phyloP scores from a whole-genome alignment of 805 yeast species.

The Candida silvicultrix region DNA sequence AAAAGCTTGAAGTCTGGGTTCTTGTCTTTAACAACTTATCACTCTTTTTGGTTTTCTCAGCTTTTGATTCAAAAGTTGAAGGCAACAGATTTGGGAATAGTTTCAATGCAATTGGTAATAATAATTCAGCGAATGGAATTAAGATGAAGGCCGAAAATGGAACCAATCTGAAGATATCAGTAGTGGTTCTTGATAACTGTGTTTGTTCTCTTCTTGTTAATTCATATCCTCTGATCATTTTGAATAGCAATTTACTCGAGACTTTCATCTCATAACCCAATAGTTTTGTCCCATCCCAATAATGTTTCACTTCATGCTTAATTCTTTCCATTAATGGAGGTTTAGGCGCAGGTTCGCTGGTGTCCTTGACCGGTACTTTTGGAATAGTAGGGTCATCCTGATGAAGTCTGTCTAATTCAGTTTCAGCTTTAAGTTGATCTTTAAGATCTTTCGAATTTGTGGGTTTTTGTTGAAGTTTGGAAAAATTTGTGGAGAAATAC shows the following conservation, averaged over 20 bases:
- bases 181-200: slow-evolving; percentile 81
- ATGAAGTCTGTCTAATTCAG: neutral
- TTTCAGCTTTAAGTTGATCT: neutral
- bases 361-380: neutral
- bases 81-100: slow-evolving; percentile 93
- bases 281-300: slow-evolving; percentile 94
- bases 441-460: neutral
- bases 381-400: neutral
- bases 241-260: slow-evolving; percentile 72
- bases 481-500: neutral
- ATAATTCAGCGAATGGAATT: slow-evolving; percentile 90
- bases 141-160: slow-evolving; percentile 89
- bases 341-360: slow-evolving; percentile 29
- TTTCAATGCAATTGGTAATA: slow-evolving; percentile 83
- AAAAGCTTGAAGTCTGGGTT: slow-evolving; percentile 51
- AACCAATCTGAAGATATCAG: slow-evolving; percentile 79
- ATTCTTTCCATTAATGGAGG: slow-evolving; percentile 72
- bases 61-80: slow-evolving; percentile 75
- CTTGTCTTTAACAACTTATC: slow-evolving; percentile 57
- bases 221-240: slow-evolving; percentile 85
- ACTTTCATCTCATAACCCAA: slow-evolving; percentile 86
- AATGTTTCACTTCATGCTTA: slow-evolving; percentile 85
- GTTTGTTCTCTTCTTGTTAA: slow-evolving; percentile 84
- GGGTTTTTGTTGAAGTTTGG: neutral
- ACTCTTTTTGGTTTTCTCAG: slow-evolving; percentile 52